These are phyloP conservation scores for Staphylotrichum tortipilum DNA, from an alignment of 495 filamentous ascomycete genomes.

Conservation along the genomic window DNA sequence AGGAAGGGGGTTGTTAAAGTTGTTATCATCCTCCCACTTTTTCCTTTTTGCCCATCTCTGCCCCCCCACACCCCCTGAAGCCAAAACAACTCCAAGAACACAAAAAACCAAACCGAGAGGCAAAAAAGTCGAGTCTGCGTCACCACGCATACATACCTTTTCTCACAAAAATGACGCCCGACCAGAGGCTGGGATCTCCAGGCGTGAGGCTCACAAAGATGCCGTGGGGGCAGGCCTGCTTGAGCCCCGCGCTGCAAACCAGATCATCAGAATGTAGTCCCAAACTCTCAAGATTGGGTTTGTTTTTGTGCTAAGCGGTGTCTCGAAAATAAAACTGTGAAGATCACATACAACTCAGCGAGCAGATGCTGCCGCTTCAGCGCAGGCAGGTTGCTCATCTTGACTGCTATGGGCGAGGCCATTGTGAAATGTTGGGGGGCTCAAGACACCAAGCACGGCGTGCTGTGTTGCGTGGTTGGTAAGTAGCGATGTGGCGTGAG, in stretches of 20 bases:
- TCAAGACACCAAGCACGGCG: too few species aligned
- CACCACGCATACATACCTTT: constrained; percentile 63
- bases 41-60: too few species aligned
- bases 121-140: too few species aligned
- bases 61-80: too few species aligned
- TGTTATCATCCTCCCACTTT: too few species aligned
- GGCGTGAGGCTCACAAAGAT: constrained; percentile 80
- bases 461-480: too few species aligned
- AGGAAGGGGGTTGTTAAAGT: too few species aligned
- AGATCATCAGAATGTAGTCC: too few species aligned
- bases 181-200: constrained; percentile 72
- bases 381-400: constrained; percentile 24
- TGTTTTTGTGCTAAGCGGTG: neutral
- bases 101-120: too few species aligned
- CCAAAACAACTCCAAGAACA: too few species aligned
- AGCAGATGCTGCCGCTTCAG: constrained; percentile 55
- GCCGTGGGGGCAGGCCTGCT: constrained; percentile 69
- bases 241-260: constrained; percentile 77
- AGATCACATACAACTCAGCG: constrained; percentile 60
- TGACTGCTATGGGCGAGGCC: constrained; percentile 11
- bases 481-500: too few species aligned
- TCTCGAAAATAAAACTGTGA: neutral
- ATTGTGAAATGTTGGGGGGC: neutral
- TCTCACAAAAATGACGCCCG: constrained; percentile 81
- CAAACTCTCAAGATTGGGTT: too few species aligned